These are phyloP conservation scores for Aspergillus sp. DNA, from an alignment of 2,329 filamentous ascomycete genomes.

Conservation along the genomic window DNA sequence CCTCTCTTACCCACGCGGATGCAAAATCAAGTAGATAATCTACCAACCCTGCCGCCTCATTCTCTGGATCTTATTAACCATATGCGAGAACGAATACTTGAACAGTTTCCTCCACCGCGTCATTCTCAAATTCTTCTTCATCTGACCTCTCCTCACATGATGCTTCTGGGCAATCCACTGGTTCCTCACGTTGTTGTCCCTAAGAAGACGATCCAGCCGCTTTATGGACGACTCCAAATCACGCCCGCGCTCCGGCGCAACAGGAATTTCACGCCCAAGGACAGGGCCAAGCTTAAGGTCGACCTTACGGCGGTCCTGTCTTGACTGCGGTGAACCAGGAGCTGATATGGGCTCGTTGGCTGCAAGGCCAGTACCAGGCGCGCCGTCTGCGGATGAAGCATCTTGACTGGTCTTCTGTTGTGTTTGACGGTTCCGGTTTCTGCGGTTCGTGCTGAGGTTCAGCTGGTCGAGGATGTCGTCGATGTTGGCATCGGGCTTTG, in stretches of 20 bases:
- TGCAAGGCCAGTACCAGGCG: no score
- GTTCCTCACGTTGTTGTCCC: constrained; percentile 33
- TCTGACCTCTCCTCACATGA: constrained; percentile 44
- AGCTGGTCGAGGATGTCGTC: constrained; percentile 36
- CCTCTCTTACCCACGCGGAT: not conserved
- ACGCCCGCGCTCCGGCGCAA: constrained; percentile 34
- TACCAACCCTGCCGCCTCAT: constrained; percentile 51
- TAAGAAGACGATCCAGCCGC: constrained; percentile 25
- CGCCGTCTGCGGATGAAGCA: no score
- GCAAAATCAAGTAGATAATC: not conserved
- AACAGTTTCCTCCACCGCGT: constrained; percentile 46
- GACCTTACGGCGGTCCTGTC: constrained; percentile 19
- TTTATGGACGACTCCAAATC: constrained; percentile 33
- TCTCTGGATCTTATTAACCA: constrained; percentile 42
- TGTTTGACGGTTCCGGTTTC: not conserved
- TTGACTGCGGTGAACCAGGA: not conserved
- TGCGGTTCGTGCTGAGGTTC: constrained; percentile 21
- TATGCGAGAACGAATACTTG: constrained; percentile 43
- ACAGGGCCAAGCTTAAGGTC: constrained; percentile 39
- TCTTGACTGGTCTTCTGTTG: no score
- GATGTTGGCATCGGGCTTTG: constrained; percentile 22
- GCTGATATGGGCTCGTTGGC: no score
- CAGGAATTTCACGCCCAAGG: constrained; percentile 36
- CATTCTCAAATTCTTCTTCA: constrained; percentile 40
- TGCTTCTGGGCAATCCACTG: constrained; percentile 37